A percentile compares a stretch with the other conserved stretches of the same genome.
Evolutionary conservation across 2,329 filamentous ascomycete genomes (phyloP).

Genomic region (Aspergillus brunneoviolaceus): DNA sequence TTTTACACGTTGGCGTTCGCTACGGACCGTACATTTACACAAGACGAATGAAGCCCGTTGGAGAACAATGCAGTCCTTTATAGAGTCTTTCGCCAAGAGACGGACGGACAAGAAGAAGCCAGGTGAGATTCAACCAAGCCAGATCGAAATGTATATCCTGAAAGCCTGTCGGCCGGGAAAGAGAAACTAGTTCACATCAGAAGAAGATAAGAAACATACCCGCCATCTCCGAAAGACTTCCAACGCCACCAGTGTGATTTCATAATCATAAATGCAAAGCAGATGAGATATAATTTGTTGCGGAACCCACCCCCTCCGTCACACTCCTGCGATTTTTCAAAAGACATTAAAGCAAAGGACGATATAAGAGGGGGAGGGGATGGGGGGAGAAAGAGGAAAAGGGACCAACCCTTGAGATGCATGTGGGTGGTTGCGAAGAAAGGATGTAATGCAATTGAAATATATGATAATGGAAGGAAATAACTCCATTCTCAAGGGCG

Average conservation of each 20-base stretch:
- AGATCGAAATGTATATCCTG: slow-evolving; percentile 13
- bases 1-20: not conserved
- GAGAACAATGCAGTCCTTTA: not conserved
- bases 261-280: slow-evolving; percentile 30
- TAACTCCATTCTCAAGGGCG: not conserved
- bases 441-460: not conserved
- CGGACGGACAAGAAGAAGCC: not conserved
- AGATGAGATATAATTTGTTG: slow-evolving; percentile 26
- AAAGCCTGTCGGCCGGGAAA: slow-evolving; percentile 5
- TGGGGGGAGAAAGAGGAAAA: slow-evolving; percentile 1
- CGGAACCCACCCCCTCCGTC: slow-evolving; percentile 17
- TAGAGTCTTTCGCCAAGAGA: not conserved
- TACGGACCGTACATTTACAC: not conserved
- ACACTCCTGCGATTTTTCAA: slow-evolving; percentile 27
- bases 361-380: not conserved
- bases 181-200: slow-evolving; percentile 27
- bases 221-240: slow-evolving; percentile 25
- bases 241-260: slow-evolving; percentile 24
- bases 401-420: not conserved
- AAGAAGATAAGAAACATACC: slow-evolving; percentile 23
- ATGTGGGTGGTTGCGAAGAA: not conserved
- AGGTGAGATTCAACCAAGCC: not conserved
- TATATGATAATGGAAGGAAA: not conserved
- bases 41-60: not conserved
- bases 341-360: slow-evolving; percentile 6